Conservation (phyloP, 345 rosid species). For the Bruguiera parviflora region DNA sequence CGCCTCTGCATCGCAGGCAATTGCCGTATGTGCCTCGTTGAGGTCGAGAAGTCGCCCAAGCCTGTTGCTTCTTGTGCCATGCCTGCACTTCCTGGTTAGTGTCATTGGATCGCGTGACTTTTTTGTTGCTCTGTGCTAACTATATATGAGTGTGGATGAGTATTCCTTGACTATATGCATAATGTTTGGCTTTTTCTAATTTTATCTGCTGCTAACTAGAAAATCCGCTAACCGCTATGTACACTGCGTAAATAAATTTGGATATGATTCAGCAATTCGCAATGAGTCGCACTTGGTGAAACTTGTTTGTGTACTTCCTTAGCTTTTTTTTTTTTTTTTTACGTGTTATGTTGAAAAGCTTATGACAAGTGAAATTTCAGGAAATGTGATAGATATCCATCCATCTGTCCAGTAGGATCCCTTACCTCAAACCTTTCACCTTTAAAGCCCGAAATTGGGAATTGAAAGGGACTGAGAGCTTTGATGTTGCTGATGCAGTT, state of each 20-base stretch:
- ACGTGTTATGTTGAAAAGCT: constrained; percentile 76
- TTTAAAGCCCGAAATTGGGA: constrained; percentile 99
- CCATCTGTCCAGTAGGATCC: constrained; percentile 99
- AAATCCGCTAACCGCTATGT: no score
- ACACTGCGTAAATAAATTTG: no score
- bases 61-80: constrained; percentile 99
- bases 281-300: no score
- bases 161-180: no score
- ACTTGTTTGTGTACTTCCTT: no score
- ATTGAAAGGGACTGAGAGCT: constrained; percentile 90
- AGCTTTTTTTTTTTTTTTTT: no score
- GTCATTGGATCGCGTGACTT: not conserved
- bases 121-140: no score
- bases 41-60: constrained; percentile 98
- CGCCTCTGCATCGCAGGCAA: constrained; percentile 96
- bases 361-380: constrained; percentile 99
- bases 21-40: constrained; percentile 97
- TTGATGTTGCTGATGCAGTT: constrained; percentile 94
- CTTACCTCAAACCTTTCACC: constrained; percentile 96
- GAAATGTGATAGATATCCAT: constrained; percentile 94
- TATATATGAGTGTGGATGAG: no score
- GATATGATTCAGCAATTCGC: no score
- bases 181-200: not conserved
- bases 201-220: not conserved
- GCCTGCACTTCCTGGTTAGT: constrained; percentile 94